Evolutionary conservation across 1,284 basidiomycete genomes (phyloP), one percentile per base, ranked within the genome.

Genomic region (Rhodotorula glutinis): DNA sequence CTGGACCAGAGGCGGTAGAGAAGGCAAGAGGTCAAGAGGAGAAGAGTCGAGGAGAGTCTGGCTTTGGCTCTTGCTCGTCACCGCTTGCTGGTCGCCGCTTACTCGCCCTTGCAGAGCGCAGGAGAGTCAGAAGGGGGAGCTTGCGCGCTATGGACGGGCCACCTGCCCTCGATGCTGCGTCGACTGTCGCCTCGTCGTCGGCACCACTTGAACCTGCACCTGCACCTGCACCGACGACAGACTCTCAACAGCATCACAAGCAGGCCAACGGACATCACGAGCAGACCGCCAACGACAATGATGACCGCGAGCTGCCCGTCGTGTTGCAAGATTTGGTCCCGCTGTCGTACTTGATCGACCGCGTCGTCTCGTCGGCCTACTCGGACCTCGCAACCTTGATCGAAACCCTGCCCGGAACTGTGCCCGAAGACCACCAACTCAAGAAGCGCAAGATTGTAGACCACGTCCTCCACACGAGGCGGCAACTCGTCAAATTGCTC

Each of bases 401-500:
- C 56, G 92, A 94, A 81, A 93, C 90, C 7, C 47, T 58, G 21
- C 60, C 38, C 58, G 21, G 14, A 10, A 8, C 90, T 40, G 84
- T 94, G 79, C 90, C 14, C 91, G 17, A 87, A n/a, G 25, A 89
- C 19, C 90, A 92, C 76, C 81, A 81, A n/a, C 87, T 87, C 46
- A 85, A 90, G 57, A 92, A 93, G 75, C 85, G 88, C 43, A 87
- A 84, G 30, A 82, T 95, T 51, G 90, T 90, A 16, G 88, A 92
- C 73, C 93, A 90, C 83, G 90, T 92, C 1, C 86, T 92, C 40
- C 87, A 88, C 76, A 89, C 86, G 17, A 90, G 94, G 79, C 89
- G 91, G 75, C 91, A 94, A 74, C 86, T 92, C 54, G 87, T 92
- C 57, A 95, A 94, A 79, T 79, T 95, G 23, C 91, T 92, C 73